A percentile compares a stretch with the other conserved stretches of the same genome.
phyloP scores from a whole-genome alignment of 179 eudicot species.

The Beta corolliflora region DNA sequence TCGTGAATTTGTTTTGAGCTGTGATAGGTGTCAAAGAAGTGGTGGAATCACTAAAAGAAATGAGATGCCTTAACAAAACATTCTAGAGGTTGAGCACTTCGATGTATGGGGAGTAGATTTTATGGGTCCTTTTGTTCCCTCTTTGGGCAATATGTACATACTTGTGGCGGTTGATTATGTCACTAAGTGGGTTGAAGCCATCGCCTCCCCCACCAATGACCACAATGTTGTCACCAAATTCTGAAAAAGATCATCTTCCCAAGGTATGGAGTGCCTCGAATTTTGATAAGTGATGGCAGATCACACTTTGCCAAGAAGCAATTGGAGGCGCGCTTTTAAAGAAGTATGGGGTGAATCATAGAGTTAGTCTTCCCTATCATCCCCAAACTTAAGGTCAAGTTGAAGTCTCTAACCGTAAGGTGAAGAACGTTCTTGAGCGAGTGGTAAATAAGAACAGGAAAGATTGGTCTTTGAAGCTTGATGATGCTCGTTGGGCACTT shows the following conservation, averaged over 20 bases:
- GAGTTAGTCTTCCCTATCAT: not conserved
- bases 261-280: not conserved
- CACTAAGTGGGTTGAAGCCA: not conserved
- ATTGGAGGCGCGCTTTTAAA: not conserved
- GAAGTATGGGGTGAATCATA: constrained; percentile 9
- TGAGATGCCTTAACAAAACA: not conserved
- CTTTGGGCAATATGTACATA: not conserved
- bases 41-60: not conserved
- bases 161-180: not conserved
- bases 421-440: not conserved
- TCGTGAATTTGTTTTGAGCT: not conserved
- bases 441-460: not conserved
- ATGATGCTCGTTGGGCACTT: constrained; percentile 1
- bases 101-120: constrained; percentile 1
- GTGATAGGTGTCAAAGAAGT: constrained; percentile 1
- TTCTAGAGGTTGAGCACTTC: not conserved
- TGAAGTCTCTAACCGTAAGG: not conserved
- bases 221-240: not conserved
- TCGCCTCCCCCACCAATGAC: not conserved
- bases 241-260: not conserved
- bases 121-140: not conserved
- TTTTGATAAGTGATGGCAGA: constrained; percentile 6
- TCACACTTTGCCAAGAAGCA: constrained; percentile 7
- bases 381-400: constrained; percentile 9
- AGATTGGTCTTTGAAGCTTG: not conserved